Evolutionary conservation across 2,329 filamentous ascomycete genomes (phyloP).

Genomic region (Xylariaceae sp.): DNA sequence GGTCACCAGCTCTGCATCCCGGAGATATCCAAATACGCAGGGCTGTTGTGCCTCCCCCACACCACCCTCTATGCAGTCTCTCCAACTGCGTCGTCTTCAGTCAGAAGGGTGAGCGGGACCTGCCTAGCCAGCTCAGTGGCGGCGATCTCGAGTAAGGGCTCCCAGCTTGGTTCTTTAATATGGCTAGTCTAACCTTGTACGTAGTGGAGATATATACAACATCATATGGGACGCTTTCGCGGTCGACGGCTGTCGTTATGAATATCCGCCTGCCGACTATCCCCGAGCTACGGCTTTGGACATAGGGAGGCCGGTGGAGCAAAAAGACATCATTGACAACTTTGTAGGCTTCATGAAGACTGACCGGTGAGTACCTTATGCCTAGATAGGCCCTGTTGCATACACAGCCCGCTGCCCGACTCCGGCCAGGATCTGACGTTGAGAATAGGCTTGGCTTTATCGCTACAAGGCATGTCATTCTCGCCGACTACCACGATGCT

Average conservation of each 20-base stretch:
- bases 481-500: conserved; percentile 50
- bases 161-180: too few relatives aligned
- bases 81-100: conserved; percentile 77
- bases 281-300: conserved; percentile 49
- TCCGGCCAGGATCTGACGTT: neutral
- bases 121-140: conserved; percentile 73
- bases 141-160: conserved; percentile 55
- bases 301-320: conserved; percentile 54
- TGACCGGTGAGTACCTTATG: conserved; percentile 25
- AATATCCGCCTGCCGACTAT: conserved; percentile 64
- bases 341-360: conserved; percentile 54
- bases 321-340: conserved; percentile 68
- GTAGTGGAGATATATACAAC: conserved; percentile 67
- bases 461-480: conserved; percentile 56
- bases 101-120: conserved; percentile 61
- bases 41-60: conserved; percentile 54
- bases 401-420: too few relatives aligned
- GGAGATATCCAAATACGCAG: conserved; percentile 68
- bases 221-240: conserved; percentile 64
- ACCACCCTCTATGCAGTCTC: conserved; percentile 56
- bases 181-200: conserved; percentile 1
- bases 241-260: conserved; percentile 30
- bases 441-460: conserved; percentile 41
- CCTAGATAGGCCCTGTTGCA: too few relatives aligned
- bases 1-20: conserved; percentile 76